A percentile compares a stretch with the other conserved stretches of the same genome.
Conservation (phyloP, 305 asterid species). For the Salvia sclarea region DNA sequence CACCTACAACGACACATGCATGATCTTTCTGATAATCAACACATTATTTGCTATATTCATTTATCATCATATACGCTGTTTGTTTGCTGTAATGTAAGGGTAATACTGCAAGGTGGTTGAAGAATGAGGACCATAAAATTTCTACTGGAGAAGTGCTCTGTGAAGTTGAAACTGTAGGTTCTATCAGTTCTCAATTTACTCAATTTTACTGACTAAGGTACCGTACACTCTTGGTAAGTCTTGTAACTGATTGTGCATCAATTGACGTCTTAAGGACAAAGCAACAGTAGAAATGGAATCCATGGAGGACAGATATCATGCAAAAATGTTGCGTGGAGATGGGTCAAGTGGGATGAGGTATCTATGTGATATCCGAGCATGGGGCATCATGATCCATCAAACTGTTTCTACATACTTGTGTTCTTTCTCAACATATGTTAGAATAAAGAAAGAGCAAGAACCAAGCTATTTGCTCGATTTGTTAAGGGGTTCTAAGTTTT, state of each 20-base stretch:
- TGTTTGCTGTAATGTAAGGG: constrained; percentile 64
- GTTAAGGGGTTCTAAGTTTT: background rate
- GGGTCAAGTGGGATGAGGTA: constrained; percentile 98
- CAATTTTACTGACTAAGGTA: constrained; percentile 15
- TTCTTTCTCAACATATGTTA: constrained; percentile 4
- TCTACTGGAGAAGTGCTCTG: constrained; percentile 98
- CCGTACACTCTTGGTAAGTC: constrained; percentile 24
- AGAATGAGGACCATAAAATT: constrained; percentile 97
- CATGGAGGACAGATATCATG: constrained; percentile 99
- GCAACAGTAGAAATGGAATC: constrained; percentile 99
- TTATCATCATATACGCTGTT: constrained; percentile 22
- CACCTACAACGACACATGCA: constrained; percentile 99
- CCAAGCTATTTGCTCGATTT: background rate
- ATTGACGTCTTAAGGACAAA: constrained; percentile 64
- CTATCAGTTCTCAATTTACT: constrained; percentile 29
- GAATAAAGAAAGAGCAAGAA: constrained; percentile 9
- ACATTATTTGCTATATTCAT: constrained; percentile 2
- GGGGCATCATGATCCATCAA: constrained; percentile 1
- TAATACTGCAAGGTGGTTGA: constrained; percentile 95
- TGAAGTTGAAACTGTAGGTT: constrained; percentile 98
- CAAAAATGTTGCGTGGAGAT: constrained; percentile 83
- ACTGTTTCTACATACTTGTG: constrained; percentile 19
- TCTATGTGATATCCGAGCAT: constrained; percentile 23
- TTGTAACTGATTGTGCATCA: constrained; percentile 22
- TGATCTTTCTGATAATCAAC: constrained; percentile 27